Base-by-base conservation (phyloP, 139 green algal species). In the Ettlia oleoabundans region DNA sequence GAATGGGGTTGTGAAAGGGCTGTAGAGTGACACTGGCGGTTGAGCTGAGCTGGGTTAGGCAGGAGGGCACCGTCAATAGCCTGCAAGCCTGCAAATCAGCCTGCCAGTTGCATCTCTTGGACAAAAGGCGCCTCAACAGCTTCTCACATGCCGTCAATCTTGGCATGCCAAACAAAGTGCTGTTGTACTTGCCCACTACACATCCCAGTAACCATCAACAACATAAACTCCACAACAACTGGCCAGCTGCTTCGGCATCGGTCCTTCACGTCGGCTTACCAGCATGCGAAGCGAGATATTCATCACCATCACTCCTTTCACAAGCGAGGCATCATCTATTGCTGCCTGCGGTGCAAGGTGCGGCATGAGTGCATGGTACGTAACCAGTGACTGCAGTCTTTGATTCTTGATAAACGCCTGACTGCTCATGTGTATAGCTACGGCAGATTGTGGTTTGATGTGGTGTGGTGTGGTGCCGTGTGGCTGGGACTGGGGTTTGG, bases 221-320 rank as follows among this genome's bases (percentile, higher is more conserved):
- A 15, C 47, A 15, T 15, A 58, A 58, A 58, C 10, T 10, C 47
- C 13, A 10, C 10, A 15, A 10, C 10, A 10, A 58, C 47, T 58
- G 47, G 10, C 13, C 47, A 58, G 13, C 47, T 58, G 15, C 55
- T 28, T 15, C 28, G 55, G 5, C 18, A 22, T 5, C 55, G 21
- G 18, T 32, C 55, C 55, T 32, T 15, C 15, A 5, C 5, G 55
- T 22, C 10, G 47, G 47, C 55, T 65, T 22, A 65, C 55, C 76
- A 98, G 85, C 68, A 91, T 88, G 55, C 95, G 83, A 38, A 98
- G 87, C 33, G 85, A 94, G 41, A 97, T 90, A 87, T 98, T 97
- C 18, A 96, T 87, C 24, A 96, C 53, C 74, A 91, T 84, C 38
- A 99, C 93, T 2, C 91, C 94, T 22, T 61, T 32, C 30, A 98